Conservation (phyloP, 345 rosid genomes). For the Salix udensis region DNA sequence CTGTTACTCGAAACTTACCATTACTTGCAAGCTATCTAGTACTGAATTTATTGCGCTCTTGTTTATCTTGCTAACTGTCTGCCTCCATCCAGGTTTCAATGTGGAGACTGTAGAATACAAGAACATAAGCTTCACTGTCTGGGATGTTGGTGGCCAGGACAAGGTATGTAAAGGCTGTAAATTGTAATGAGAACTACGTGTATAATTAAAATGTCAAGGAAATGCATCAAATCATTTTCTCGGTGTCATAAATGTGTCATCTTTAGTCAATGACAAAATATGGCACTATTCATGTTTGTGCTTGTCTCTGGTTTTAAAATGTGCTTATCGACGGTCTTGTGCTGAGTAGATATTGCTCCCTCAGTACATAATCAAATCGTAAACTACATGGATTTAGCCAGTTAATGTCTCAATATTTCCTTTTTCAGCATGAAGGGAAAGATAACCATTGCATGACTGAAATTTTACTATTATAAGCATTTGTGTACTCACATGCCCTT, state of each 20-base stretch:
- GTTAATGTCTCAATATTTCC: slow-evolving; percentile 12
- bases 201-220: not conserved
- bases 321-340: slow-evolving; percentile 20
- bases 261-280: not conserved
- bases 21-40: not conserved
- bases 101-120: slow-evolving; percentile 23
- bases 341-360: not conserved
- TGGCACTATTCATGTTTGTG: not conserved
- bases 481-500: no score
- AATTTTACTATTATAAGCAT: not conserved
- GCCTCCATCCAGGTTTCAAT: slow-evolving; percentile 13
- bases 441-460: slow-evolving; percentile 30
- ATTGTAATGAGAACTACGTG: not conserved
- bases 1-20: not conserved
- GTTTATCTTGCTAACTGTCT: not conserved
- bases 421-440: slow-evolving; percentile 7
- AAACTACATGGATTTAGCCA: slow-evolving; percentile 8
- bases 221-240: not conserved
- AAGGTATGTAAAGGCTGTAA: not conserved
- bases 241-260: not conserved
- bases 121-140: slow-evolving; percentile 20
- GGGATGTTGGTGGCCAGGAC: slow-evolving; percentile 26
- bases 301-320: not conserved
- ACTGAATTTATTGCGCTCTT: not conserved
- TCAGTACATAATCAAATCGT: slow-evolving; percentile 8